Percentiles rank a stretch among this genome's conserved stretches.
These are phyloP conservation scores for Neonectria ditissima DNA, from an alignment of 2,329 filamentous ascomycete species.

Conservation along the genomic window DNA sequence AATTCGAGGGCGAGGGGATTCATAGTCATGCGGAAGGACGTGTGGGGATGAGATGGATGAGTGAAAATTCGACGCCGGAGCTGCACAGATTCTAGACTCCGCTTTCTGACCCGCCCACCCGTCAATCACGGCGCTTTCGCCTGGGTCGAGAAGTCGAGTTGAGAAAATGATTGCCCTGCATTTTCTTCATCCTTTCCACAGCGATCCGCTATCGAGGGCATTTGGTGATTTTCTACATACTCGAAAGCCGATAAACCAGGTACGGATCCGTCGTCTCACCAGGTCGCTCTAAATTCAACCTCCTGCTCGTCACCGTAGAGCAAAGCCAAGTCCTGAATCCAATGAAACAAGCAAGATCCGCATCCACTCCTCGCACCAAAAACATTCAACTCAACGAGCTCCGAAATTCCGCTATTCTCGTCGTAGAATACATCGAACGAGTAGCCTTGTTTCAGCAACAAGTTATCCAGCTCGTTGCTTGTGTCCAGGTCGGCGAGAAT, in stretches of 20 bases:
- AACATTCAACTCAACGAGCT: constrained; percentile 58
- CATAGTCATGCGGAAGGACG: constrained; percentile 16
- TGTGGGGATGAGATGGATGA: not conserved
- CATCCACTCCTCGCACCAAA: constrained; percentile 58
- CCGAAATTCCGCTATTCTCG: constrained; percentile 34
- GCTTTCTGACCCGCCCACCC: not conserved
- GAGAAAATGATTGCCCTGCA: not conserved
- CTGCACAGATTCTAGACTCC: not conserved
- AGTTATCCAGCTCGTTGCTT: constrained; percentile 37
- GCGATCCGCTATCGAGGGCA: too few species aligned
- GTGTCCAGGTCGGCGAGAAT: constrained; percentile 19
- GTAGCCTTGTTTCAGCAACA: constrained; percentile 54
- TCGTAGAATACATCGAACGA: constrained; percentile 58
- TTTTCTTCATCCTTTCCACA: too few species aligned
- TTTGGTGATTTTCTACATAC: too few species aligned
- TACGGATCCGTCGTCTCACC: not conserved
- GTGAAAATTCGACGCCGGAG: not conserved
- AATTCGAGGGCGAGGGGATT: constrained; percentile 31
- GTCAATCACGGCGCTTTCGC: not conserved
- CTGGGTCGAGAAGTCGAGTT: not conserved
- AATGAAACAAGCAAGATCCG: constrained; percentile 60
- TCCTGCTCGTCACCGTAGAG: constrained; percentile 12
- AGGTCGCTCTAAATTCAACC: not conserved
- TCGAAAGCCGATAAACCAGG: not conserved
- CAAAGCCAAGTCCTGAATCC: constrained; percentile 45